Percentiles rank a stretch among this genome's conserved stretches.
These are phyloP conservation scores for Diaporthe batatas DNA, from an alignment of 2,329 filamentous ascomycete genomes.

Conservation along the genomic window DNA sequence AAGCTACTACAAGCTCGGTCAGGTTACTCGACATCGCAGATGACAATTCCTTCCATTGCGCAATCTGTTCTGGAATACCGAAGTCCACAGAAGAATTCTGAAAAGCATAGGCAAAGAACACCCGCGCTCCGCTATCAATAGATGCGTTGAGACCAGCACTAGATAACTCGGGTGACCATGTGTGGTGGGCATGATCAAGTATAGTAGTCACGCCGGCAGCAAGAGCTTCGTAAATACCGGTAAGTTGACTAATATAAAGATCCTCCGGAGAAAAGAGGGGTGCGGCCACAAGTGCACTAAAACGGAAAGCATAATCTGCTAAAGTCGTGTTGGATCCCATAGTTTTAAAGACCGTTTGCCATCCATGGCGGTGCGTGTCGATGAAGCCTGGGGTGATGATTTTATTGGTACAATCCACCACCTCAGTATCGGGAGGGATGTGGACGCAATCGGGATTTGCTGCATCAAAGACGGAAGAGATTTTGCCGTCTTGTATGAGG, in stretches of 20 bases:
- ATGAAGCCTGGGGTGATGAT: constrained; percentile 69
- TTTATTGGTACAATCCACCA: constrained; percentile 62
- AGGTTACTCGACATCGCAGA: not conserved
- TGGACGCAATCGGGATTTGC: constrained; percentile 44
- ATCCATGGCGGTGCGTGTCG: constrained; percentile 68
- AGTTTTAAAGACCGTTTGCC: constrained; percentile 70
- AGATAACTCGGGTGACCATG: constrained; percentile 51
- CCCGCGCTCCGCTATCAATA: not conserved
- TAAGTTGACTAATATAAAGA: constrained; percentile 60
- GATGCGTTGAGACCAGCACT: not conserved
- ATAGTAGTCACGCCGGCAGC: constrained; percentile 66
- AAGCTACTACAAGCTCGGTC: constrained; percentile 11
- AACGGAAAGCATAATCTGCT: constrained; percentile 60
- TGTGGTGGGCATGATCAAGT: constrained; percentile 66
- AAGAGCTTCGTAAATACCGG: constrained; percentile 63
- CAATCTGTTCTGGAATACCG: not conserved
- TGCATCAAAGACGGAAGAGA: constrained; percentile 51
- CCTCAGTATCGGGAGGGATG: constrained; percentile 52
- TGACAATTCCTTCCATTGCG: not conserved
- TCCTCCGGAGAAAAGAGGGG: constrained; percentile 56
- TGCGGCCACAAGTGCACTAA: constrained; percentile 51
- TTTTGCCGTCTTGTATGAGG: constrained; percentile 55
- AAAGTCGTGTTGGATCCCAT: constrained; percentile 64
- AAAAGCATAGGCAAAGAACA: constrained; percentile 5
- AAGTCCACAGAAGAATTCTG: not conserved